Percentiles rank a stretch among this genome's conserved stretches.
Conservation (phyloP, 495 filamentous ascomycete genomes). For the Penicillium coprophilum region DNA sequence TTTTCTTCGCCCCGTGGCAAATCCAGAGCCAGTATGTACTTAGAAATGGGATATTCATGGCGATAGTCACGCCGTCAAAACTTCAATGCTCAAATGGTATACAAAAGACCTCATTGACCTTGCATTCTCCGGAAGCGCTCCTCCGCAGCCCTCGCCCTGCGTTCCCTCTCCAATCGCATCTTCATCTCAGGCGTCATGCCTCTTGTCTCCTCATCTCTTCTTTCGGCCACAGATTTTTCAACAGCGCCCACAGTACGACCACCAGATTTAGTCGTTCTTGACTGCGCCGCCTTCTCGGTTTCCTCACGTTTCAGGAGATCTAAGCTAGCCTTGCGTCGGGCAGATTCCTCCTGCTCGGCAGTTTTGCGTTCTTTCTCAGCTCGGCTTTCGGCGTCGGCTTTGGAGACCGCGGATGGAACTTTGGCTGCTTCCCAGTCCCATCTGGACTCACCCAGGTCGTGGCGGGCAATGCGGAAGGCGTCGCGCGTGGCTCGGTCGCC, state of each 20-base stretch:
- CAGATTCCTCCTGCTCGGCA: conserved; percentile 55
- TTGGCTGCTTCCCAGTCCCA: conserved; percentile 81
- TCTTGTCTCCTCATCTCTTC: conserved; percentile 75
- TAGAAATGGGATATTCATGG: not conserved
- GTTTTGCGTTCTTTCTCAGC: conserved; percentile 59
- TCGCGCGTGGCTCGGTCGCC: conserved; percentile 86
- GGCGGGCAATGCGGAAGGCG: conserved; percentile 84
- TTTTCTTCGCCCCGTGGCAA: not conserved
- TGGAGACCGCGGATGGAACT: conserved; percentile 68
- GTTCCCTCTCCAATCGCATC: conserved; percentile 75
- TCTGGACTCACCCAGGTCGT: conserved; percentile 69
- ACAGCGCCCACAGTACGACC: conserved; percentile 52
- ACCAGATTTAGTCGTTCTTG: conserved; percentile 39
- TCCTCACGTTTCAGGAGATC: conserved; percentile 68
- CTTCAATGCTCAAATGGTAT: conserved; percentile 5
- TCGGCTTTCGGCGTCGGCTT: conserved; percentile 65
- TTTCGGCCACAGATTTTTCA: conserved; percentile 69
- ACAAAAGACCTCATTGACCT: conserved; percentile 22
- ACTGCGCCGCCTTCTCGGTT: conserved; percentile 48
- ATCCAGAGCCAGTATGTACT: not conserved
- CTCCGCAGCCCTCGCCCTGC: conserved; percentile 81
- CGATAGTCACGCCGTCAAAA: not conserved
- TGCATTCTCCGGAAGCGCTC: conserved; percentile 73
- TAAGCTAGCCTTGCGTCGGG: conserved; percentile 59
- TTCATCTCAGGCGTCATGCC: conserved; percentile 84